These are phyloP conservation scores for Cystobasidium onofrii DNA, from an alignment of 768 basidiomycete genomes.

Conservation along the genomic window DNA sequence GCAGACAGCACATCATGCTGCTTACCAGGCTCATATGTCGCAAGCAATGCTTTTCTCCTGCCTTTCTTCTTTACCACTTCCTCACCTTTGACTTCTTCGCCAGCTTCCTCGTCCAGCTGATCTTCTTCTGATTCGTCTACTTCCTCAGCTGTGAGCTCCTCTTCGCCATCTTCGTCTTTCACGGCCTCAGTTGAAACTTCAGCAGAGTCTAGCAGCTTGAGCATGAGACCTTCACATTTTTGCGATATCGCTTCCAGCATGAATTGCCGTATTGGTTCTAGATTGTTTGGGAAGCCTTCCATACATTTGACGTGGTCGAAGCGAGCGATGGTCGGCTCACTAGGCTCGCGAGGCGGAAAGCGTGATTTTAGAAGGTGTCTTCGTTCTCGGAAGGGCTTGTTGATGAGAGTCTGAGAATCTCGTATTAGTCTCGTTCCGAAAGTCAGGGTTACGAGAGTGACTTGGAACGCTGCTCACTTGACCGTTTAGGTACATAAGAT, in stretches of 20 bases:
- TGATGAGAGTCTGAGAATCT: constrained; percentile 57
- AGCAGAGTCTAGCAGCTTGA: constrained; percentile 66
- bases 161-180: constrained; percentile 45
- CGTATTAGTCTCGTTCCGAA: background rate
- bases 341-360: constrained; percentile 55
- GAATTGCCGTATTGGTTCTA: constrained; percentile 61
- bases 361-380: constrained; percentile 57
- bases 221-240: constrained; percentile 86
- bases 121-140: constrained; percentile 32
- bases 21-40: constrained; percentile 73
- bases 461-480: constrained; percentile 55
- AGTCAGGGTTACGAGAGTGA: no score
- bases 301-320: constrained; percentile 65
- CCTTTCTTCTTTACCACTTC: constrained; percentile 41
- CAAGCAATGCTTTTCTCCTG: constrained; percentile 63
- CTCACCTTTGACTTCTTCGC: constrained; percentile 37
- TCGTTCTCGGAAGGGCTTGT: constrained; percentile 62
- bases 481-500: constrained; percentile 76
- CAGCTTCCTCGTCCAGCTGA: constrained; percentile 35
- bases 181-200: constrained; percentile 42
- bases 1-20: background rate
- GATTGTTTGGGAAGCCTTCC: constrained; percentile 57
- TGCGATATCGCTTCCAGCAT: constrained; percentile 60
- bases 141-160: constrained; percentile 45
- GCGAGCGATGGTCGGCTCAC: constrained; percentile 52